A percentile compares a stretch with the other conserved stretches of the same genome.
phyloP scores from a whole-genome alignment of 2,329 filamentous ascomycete genomes.

The Arthrinium phaeospermum region DNA sequence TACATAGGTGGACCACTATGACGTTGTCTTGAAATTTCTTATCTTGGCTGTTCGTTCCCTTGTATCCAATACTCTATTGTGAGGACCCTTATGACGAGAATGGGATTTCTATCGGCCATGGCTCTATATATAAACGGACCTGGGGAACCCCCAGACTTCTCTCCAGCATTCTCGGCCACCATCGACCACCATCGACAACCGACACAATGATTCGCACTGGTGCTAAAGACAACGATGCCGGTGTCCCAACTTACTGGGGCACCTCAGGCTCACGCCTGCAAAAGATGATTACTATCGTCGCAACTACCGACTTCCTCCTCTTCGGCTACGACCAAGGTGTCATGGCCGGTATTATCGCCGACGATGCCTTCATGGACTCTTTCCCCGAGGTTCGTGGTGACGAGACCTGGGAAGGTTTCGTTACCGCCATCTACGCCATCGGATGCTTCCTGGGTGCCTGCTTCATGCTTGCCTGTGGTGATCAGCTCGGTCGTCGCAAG shows the following conservation, averaged over 20 bases:
- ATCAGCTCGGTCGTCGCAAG: conserved; percentile 59
- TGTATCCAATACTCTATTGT: conserved; percentile 4
- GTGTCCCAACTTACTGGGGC: conserved; percentile 40
- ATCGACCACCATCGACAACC: background rate
- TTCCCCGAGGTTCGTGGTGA: conserved; percentile 41
- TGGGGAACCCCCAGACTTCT: conserved; percentile 19
- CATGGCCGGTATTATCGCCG: conserved; percentile 40
- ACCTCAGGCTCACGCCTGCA: conserved; percentile 36
- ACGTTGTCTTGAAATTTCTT: conserved; percentile 19
- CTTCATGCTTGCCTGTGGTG: conserved; percentile 51
- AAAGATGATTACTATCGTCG: conserved; percentile 36
- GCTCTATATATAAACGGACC: conserved; percentile 19
- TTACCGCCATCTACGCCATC: conserved; percentile 49
- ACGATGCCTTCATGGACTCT: conserved; percentile 33
- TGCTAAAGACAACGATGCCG: conserved; percentile 34
- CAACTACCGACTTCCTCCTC: conserved; percentile 36
- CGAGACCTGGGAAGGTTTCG: conserved; percentile 43
- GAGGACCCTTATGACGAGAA: conserved; percentile 14
- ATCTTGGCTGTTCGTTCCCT: conserved; percentile 8
- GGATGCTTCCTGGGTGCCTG: conserved; percentile 49
- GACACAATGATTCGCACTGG: conserved; percentile 26
- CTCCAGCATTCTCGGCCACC: conserved; percentile 13
- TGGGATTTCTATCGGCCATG: background rate
- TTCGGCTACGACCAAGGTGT: conserved; percentile 41
- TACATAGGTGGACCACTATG: conserved; percentile 16